Evolutionary conservation across 805 yeast genomes (phyloP), one percentile per base, ranked within the genome.

Genomic region (Candida sanyiensis): DNA sequence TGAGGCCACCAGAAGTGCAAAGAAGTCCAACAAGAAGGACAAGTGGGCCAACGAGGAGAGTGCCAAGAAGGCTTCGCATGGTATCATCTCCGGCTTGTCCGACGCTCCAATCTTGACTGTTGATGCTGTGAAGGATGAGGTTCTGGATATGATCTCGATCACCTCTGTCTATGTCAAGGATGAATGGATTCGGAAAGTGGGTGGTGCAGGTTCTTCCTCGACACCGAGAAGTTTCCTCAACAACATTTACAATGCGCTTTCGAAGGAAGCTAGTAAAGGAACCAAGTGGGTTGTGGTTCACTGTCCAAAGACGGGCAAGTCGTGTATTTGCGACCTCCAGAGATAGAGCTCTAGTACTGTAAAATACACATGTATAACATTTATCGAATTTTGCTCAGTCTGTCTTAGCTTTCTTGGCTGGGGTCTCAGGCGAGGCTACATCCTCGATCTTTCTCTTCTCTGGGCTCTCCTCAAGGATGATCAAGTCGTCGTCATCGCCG

Each of bases 171-270:
- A 70, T 21, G 87, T 77, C 45, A 80, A 77, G 35, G 95, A 86
- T 45, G 90, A 85, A 68, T 72, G 75, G 73, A 64, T 81, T 37
- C 72, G 94, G 50, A 83, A 84, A 48, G 87, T 90, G 5, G 84
- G 89, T 7, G 87, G 90, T 15, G 75, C 83, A 10, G 74, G 83
- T 3, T 78, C 85, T n/a, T 83, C 77, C 50, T 67, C 93, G 4
- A 70, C 80, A 1, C 94, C 95, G 12, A 70, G 87, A 57, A 86
- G 88, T 39, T 89, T 83, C 61, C 80, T 90, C 8, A 63, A 75
- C 15, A 80, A 77, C 40, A 80, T 93, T 11, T 83, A 83, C 57
- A 77, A 74, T 46, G 75, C 86, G 1, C 67, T 90, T 35, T 64
- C 73, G 4, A 86, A 81, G 49, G 97, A 90, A 49, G 77, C 82